These are phyloP conservation scores for Globisporangium cylindrosporum DNA, from an alignment of 352 stramenopile genomes.

Conservation along the genomic window DNA sequence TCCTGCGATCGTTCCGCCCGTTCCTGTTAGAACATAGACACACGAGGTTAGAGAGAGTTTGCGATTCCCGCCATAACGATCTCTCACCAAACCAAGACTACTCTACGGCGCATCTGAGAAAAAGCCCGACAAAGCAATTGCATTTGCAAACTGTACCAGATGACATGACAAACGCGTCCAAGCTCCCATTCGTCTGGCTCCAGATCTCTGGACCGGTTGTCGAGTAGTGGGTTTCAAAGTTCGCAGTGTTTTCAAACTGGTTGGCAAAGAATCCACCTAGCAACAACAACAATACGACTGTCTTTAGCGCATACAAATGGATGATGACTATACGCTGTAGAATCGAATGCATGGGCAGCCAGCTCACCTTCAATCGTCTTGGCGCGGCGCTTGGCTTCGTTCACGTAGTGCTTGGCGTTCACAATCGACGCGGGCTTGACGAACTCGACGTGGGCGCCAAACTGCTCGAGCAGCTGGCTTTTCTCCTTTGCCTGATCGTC, in stretches of 20 bases:
- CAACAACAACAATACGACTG: background rate
- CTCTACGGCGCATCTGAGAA: background rate
- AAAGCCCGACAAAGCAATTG: background rate
- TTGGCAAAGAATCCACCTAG: constrained; percentile 94
- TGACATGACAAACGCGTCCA: constrained; percentile 98
- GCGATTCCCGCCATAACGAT: background rate
- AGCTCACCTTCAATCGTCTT: constrained; percentile 70
- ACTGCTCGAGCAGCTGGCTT: constrained; percentile 67
- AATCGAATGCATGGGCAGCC: too few relatives aligned
- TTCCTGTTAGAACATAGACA: constrained; percentile 50
- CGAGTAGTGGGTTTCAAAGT: constrained; percentile 93
- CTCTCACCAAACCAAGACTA: background rate
- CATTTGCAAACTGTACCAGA: constrained; percentile 57
- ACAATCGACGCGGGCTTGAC: constrained; percentile 94
- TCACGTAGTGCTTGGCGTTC: constrained; percentile 98
- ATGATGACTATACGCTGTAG: background rate
- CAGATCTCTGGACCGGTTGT: constrained; percentile 97
- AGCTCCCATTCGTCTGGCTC: constrained; percentile 81
- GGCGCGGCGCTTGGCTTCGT: constrained; percentile 89
- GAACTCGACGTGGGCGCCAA: constrained; percentile 86
- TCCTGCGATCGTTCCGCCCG: constrained; percentile 96
- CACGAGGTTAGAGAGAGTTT: background rate
- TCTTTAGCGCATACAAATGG: background rate
- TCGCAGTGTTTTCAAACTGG: constrained; percentile 98
- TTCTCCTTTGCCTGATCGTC: constrained; percentile 97